Conservation (phyloP, 192 early-diverging fungal species). For the Phycomyces blakesleeanus region DNA sequence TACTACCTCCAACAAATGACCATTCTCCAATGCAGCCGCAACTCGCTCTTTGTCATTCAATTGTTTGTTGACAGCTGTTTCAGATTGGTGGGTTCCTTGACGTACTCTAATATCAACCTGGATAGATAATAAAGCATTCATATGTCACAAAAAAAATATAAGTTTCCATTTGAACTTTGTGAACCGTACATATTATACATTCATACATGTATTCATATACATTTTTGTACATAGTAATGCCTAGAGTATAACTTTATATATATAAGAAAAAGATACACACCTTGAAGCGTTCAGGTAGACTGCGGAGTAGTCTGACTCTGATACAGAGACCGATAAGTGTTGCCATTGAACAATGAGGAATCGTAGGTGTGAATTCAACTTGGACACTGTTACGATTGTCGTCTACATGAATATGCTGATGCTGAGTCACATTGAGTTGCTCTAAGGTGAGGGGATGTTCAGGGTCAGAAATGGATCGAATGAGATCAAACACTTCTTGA, state of each 20-base stretch:
- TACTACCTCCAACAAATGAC: conserved; percentile 89
- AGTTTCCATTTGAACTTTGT: background rate
- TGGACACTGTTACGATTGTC: conserved; percentile 62
- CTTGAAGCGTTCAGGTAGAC: conserved; percentile 88
- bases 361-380: conserved; percentile 93
- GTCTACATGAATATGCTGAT: conserved; percentile 79
- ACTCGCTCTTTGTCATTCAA: conserved; percentile 99
- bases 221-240: too few relatives aligned
- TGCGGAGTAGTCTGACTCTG: conserved; percentile 83
- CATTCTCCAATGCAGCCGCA: conserved; percentile 95
- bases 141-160: conserved; percentile 2
- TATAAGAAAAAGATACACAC: conserved; percentile 24
- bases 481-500: conserved; percentile 91
- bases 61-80: conserved; percentile 95
- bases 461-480: conserved; percentile 95
- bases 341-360: conserved; percentile 99
- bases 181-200: too few relatives aligned
- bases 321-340: conserved; percentile 97
- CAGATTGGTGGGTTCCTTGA: conserved; percentile 94
- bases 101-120: conserved; percentile 85
- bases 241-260: too few relatives aligned
- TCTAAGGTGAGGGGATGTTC: conserved; percentile 97
- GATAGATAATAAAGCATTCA: background rate
- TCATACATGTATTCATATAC: too few relatives aligned
- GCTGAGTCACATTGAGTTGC: conserved; percentile 92